phyloP scores from a whole-genome alignment of 176 grass and related monocot species.

The Carex cristatella region DNA sequence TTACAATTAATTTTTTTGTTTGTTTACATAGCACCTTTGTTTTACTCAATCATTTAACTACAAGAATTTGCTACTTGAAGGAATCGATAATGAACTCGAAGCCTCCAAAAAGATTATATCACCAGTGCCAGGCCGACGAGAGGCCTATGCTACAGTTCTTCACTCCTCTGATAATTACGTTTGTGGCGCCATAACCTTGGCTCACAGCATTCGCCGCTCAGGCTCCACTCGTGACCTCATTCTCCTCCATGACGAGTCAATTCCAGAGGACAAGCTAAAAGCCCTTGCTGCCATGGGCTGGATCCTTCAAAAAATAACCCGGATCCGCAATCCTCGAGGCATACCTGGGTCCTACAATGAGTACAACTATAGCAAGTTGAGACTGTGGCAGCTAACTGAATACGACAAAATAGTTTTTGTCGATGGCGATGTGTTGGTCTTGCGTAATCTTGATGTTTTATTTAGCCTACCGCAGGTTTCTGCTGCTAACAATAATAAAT shows the following conservation, averaged over 20 bases:
- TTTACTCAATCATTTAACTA: background rate
- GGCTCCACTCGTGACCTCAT: constrained; percentile 71
- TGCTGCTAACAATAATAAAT: constrained; percentile 46
- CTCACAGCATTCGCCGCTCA: constrained; percentile 62
- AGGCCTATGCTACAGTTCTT: constrained; percentile 92
- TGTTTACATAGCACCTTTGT: background rate
- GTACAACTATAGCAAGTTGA: constrained; percentile 98
- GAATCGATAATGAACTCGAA: constrained; percentile 37
- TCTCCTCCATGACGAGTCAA: constrained; percentile 83
- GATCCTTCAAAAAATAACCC: constrained; percentile 41
- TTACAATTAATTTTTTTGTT: background rate
- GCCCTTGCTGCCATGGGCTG: constrained; percentile 44
- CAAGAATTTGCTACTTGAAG: constrained; percentile 6
- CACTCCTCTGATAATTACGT: constrained; percentile 89
- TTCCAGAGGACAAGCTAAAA: constrained; percentile 34
- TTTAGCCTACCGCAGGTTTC: constrained; percentile 67
- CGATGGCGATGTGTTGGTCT: constrained; percentile 71
- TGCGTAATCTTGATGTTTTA: constrained; percentile 66
- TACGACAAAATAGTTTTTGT: constrained; percentile 73
- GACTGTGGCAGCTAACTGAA: constrained; percentile 79
- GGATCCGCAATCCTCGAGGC: constrained; percentile 71
- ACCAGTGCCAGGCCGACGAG: constrained; percentile 6
- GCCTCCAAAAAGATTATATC: background rate
- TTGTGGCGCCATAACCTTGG: constrained; percentile 84
- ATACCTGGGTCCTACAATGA: constrained; percentile 49